phyloP scores from a whole-genome alignment of 1,139 yeast species.

The Casaregolazyma suthepensis region DNA sequence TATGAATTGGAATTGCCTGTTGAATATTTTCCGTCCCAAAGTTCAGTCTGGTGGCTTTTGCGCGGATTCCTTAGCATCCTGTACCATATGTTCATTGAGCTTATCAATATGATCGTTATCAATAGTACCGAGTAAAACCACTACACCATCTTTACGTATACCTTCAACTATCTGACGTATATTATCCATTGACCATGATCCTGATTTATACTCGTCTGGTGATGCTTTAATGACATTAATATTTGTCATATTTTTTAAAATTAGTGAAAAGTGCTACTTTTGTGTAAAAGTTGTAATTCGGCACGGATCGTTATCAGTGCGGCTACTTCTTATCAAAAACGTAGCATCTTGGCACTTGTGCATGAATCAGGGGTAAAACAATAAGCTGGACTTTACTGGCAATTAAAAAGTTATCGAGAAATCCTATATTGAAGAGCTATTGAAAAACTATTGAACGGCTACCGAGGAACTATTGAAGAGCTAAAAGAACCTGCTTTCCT shows the following conservation, averaged over 20 bases:
- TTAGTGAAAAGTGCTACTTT: background rate
- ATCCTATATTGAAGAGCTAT: too few species aligned
- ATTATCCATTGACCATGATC: slow-evolving; percentile 16
- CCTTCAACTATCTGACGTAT: slow-evolving; percentile 18
- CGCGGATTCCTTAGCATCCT: slow-evolving; percentile 15
- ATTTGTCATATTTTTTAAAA: background rate
- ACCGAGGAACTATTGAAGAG: too few species aligned
- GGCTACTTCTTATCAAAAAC: background rate
- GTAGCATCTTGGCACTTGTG: too few species aligned
- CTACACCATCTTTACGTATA: slow-evolving; percentile 17
- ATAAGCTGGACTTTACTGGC: too few species aligned
- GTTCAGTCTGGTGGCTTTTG: slow-evolving; percentile 11
- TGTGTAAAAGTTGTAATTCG: background rate
- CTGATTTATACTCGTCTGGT: slow-evolving; percentile 8
- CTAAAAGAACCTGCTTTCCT: background rate
- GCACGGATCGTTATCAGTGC: background rate
- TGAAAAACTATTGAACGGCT: background rate
- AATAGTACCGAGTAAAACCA: slow-evolving; percentile 15
- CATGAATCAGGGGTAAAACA: too few species aligned
- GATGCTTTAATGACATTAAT: slow-evolving; percentile 5
- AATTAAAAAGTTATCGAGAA: background rate
- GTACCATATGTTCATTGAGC: slow-evolving; percentile 17
- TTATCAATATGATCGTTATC: slow-evolving; percentile 17
- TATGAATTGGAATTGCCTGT: slow-evolving; percentile 19
- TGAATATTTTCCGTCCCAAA: slow-evolving; percentile 21